Conservation (phyloP, 345 rosid species). For the Salix udensis region DNA sequence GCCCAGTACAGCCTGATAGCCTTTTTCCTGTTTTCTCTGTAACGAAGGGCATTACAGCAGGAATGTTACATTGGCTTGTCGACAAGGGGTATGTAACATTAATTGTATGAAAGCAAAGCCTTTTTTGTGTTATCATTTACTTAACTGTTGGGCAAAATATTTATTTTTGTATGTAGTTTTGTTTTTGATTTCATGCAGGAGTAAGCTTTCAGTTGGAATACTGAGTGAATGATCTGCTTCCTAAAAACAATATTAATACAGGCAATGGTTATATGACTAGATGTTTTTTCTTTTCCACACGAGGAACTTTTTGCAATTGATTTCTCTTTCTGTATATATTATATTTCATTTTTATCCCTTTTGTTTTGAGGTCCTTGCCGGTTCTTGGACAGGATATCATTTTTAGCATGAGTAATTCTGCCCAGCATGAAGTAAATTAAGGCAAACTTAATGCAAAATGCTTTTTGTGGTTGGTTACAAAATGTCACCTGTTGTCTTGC, state of each 20-base stretch:
- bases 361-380: background rate
- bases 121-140: background rate
- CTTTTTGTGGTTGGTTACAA: conserved; percentile 1
- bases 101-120: conserved; percentile 10
- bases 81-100: conserved; percentile 62
- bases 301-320: background rate
- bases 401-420: conserved; percentile 1
- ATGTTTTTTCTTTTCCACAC: background rate
- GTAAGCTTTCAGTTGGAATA: background rate
- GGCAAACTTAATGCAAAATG: background rate
- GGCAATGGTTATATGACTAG: background rate
- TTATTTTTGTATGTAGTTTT: background rate
- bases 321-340: background rate
- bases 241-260: background rate
- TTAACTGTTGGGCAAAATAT: background rate
- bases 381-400: background rate
- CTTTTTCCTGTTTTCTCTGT: conserved; percentile 88
- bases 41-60: conserved; percentile 91
- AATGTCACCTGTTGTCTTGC: conserved; percentile 27
- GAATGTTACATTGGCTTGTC: conserved; percentile 90
- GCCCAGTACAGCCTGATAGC: conserved; percentile 91
- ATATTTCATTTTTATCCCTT: background rate
- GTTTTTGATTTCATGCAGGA: background rate
- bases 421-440: background rate
- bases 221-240: background rate